Base-by-base conservation (phyloP, 2,329 filamentous ascomycete species). In the Magnaporthiopsis rhizophila region DNA sequence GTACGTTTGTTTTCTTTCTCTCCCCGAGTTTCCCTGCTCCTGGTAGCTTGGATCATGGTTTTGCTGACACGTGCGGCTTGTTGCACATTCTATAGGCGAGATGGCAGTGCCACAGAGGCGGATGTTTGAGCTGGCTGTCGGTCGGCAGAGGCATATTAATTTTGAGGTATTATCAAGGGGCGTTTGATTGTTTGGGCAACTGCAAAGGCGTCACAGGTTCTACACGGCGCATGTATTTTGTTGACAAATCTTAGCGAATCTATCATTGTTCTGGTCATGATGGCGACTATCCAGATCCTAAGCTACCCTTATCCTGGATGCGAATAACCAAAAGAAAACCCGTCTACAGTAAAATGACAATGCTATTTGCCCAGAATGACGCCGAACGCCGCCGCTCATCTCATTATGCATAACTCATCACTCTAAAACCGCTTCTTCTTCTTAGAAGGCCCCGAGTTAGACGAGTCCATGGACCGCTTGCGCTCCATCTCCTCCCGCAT, bases 401-500 rank as follows among this genome's bases (percentile, higher is more conserved):
- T 11, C n/a, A 1, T 21, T 15, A 11, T 53, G n/a, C 9, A 24
- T 7, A 26, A 57, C 28, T 38, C 53, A 24, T 28, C 36, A 15
- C n/a, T 59, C 13, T 60, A 78, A 66, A 72, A 80, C 67, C 78
- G 80, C 65, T 79, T 83, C 70, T 82, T 85, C 76, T 88, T 87
- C 61, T 76, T 75, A 0, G 79, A 75, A 8, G 78, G 74, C 60
- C 80, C 80, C 24, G 53, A 62, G 13, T 81, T 81, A 1, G 74
- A 74, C 4, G 72, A 72, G 12, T 80, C 82, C 61, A 85, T 79
- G 45, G 80, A 76, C 64, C 88, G 81, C 73, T 92, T 92, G 68
- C 83, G 81, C 69, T 92, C 89, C 75, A 91, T 82, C 72, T 93
- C 90, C 70, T 90, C 89, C 75, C 89, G 91, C 92, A 96, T 97